Evolutionary conservation across 139 green algal genomes (phyloP).

Genomic region (Chlorella vulgaris): DNA sequence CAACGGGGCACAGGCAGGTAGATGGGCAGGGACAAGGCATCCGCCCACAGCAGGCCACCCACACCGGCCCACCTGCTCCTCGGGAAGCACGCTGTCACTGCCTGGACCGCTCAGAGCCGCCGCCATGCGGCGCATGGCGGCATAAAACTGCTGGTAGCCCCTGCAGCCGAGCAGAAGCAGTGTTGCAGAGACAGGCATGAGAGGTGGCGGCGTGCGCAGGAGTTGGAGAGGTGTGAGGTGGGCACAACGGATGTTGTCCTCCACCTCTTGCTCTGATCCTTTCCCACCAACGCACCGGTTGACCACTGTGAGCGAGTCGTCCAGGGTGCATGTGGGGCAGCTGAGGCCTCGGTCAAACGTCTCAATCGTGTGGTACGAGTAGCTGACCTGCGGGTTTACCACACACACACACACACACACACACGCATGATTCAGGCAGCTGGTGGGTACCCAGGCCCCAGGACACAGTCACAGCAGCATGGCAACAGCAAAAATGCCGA

Average conservation of each 20-base stretch:
- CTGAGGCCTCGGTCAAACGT: background rate
- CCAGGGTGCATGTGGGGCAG: constrained; percentile 43
- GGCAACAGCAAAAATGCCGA: too few species aligned
- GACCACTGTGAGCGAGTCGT: constrained; percentile 28
- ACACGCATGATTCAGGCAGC: too few species aligned
- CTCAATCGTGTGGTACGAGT: constrained; percentile 36
- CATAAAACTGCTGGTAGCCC: constrained; percentile 19
- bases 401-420: too few species aligned
- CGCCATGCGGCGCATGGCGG: background rate
- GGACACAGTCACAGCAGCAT: too few species aligned
- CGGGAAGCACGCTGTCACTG: background rate
- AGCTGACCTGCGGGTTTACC: constrained; percentile 7
- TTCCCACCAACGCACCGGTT: constrained; percentile 30
- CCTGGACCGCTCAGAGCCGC: background rate
- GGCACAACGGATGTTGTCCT: too few species aligned
- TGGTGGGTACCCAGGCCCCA: too few species aligned
- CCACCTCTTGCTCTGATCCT: too few species aligned
- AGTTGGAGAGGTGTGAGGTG: background rate
- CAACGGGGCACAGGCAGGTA: too few species aligned
- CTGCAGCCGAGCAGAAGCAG: background rate
- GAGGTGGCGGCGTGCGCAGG: too few species aligned
- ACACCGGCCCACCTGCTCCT: background rate
- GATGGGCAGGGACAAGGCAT: too few species aligned
- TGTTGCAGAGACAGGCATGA: too few species aligned
- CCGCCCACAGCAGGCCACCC: too few species aligned